phyloP scores from a whole-genome alignment of 371 early-diverging fungal species.

The Mucor mucedo region DNA sequence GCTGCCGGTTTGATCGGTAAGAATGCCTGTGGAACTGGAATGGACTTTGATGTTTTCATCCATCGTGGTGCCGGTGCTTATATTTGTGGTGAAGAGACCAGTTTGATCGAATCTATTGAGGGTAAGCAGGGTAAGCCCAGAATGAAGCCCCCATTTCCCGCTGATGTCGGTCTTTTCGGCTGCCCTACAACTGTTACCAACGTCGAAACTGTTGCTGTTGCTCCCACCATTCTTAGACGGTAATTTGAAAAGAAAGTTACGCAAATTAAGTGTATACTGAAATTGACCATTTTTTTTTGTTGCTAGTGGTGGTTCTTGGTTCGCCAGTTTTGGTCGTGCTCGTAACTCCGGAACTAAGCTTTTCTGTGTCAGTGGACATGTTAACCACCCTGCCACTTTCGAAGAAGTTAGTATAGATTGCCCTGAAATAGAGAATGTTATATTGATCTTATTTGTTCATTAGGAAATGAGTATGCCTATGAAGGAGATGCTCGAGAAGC shows the following conservation, averaged over 20 bases:
- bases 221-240: constrained; percentile 93
- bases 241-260: constrained; percentile 14
- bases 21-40: constrained; percentile 96
- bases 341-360: constrained; percentile 96
- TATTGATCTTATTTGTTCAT: not conserved
- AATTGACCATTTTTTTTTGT: not conserved
- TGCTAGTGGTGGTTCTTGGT: constrained; percentile 88
- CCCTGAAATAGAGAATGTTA: not conserved
- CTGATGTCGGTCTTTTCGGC: constrained; percentile 97
- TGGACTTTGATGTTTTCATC: constrained; percentile 95
- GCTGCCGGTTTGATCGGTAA: constrained; percentile 93
- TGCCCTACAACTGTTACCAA: constrained; percentile 98
- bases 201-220: constrained; percentile 97
- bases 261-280: not conserved
- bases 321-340: constrained; percentile 91
- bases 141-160: constrained; percentile 98
- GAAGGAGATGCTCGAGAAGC: constrained; percentile 92
- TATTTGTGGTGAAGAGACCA: constrained; percentile 98
- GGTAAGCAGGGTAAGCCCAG: constrained; percentile 98
- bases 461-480: constrained; percentile 95
- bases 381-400: constrained; percentile 96
- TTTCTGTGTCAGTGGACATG: constrained; percentile 97
- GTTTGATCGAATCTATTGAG: constrained; percentile 96
- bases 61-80: constrained; percentile 98
- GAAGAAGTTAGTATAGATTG: constrained; percentile 67